phyloP scores from a whole-genome alignment of 352 stramenopile species.

The Thalassiosira hispida region DNA sequence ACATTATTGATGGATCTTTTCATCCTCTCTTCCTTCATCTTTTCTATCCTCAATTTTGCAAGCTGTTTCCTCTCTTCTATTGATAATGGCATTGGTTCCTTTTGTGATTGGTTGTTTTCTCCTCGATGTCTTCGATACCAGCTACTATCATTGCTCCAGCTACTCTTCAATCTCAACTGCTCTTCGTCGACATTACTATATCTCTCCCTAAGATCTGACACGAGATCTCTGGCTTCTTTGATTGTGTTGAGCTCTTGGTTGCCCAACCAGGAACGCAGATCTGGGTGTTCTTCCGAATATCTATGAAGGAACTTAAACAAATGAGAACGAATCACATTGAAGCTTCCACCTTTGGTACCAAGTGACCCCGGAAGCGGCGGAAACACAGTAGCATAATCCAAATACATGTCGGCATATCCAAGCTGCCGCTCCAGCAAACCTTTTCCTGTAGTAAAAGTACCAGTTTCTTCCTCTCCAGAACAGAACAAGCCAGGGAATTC shows the following conservation, averaged over 20 bases:
- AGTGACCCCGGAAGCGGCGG: slow-evolving; percentile 79
- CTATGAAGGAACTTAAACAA: slow-evolving; percentile 82
- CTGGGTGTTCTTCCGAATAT: slow-evolving; percentile 73
- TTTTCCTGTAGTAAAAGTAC: slow-evolving; percentile 27
- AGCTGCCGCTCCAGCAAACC: slow-evolving; percentile 71
- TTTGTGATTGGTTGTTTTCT: not conserved
- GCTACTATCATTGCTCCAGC: slow-evolving; percentile 50
- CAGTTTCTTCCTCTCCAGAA: slow-evolving; percentile 5
- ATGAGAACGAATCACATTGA: slow-evolving; percentile 70
- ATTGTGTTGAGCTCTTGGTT: slow-evolving; percentile 47
- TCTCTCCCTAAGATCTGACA: slow-evolving; percentile 59
- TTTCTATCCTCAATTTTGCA: slow-evolving; percentile 42
- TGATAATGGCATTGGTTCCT: slow-evolving; percentile 14
- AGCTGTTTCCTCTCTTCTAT: slow-evolving; percentile 49
- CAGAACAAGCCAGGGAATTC: slow-evolving; percentile 77
- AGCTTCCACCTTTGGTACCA: slow-evolving; percentile 53
- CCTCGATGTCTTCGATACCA: slow-evolving; percentile 79
- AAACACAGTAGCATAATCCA: slow-evolving; percentile 67
- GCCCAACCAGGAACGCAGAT: slow-evolving; percentile 64
- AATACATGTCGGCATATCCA: slow-evolving; percentile 69
- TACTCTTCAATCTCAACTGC: slow-evolving; percentile 42
- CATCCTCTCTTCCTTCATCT: slow-evolving; percentile 40
- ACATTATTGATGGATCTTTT: slow-evolving; percentile 6
- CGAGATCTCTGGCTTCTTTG: slow-evolving; percentile 55
- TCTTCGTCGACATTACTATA: slow-evolving; percentile 63